Evolutionary conservation across 371 early-diverging fungal species (phyloP), one percentile per base, ranked within the genome.

Genomic region (Rhizopus sp.): DNA sequence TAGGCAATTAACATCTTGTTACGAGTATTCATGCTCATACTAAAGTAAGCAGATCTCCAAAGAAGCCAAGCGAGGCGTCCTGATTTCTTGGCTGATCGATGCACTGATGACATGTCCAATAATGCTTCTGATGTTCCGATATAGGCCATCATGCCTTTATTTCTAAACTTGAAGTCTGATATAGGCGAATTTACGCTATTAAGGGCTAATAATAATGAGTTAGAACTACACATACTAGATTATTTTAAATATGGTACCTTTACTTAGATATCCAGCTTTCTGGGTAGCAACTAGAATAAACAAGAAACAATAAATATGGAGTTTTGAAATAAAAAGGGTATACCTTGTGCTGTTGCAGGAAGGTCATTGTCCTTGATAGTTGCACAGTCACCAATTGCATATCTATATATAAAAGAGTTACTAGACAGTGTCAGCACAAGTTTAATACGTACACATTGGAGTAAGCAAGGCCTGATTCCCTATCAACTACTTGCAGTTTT

Each of bases 351-450:
- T 23, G 91, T 89, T 23, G 86, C 84, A 1, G 91, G 90, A 35
- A 90, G 68, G 54, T 78, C 81, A 33, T 68, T 60, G 53, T 78
- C 85, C 57, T 82, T 57, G 52, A 87, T 82, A 1, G 86, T 80
- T 2, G 91, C 89, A 58, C 93, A 93, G 65, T 93, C 93, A 23
- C 93, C 93, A 12, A 93, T 67, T 0, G 91, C 92, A 73, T 84
- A 23, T 23, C 23, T 23, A 23, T 23, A 23, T 23, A 23, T 23
- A 23, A 89, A 7, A 23, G 8, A 8, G 30, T 39, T 7, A 16
- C 4, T 29, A 31, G 51, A 44, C 39, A 60, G 8, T 29, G 31
- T 8, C 23, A 61, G 23, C 2, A 23, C 23, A 23, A 23, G 23
- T 53, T 46, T 63, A 23, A 23, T 23, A 23, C 23, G 23, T 23